phyloP scores from a whole-genome alignment of 495 filamentous ascomycete genomes.

The Cairneyella variabilis region DNA sequence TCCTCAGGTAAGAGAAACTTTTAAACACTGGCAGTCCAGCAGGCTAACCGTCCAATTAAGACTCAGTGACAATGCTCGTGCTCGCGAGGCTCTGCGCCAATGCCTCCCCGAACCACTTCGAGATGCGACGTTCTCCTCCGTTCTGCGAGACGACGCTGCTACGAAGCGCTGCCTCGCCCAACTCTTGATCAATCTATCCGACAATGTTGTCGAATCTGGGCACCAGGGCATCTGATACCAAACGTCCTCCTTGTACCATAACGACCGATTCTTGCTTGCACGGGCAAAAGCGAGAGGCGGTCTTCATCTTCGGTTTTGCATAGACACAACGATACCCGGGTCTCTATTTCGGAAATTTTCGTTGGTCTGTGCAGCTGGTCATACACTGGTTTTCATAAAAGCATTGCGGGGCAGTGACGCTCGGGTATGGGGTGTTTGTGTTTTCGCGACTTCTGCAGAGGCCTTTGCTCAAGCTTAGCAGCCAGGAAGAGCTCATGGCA shows the following conservation, averaged over 20 bases:
- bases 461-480: not conserved
- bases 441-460: not conserved
- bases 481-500: not conserved
- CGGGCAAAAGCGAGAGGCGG: conserved; percentile 14
- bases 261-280: conserved; percentile 15
- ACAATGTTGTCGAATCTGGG: conserved; percentile 63
- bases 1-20: conserved; percentile 70
- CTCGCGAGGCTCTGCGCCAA: conserved; percentile 91
- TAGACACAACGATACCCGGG: conserved; percentile 31
- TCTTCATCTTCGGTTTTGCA: conserved; percentile 29
- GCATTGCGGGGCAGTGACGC: conserved; percentile 20
- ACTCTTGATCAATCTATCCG: conserved; percentile 92
- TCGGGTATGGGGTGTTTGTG: conserved; percentile 18
- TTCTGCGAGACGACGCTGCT: conserved; percentile 93
- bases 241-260: conserved; percentile 22
- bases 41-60: conserved; percentile 39
- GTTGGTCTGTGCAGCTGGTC: conserved; percentile 19
- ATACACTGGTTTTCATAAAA: conserved; percentile 26
- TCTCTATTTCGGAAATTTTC: conserved; percentile 21
- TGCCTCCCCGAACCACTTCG: conserved; percentile 95
- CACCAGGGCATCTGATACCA: conserved; percentile 23
- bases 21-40: not conserved
- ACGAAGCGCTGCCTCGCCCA: conserved; percentile 98
- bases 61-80: conserved; percentile 92
- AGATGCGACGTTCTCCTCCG: conserved; percentile 93